A percentile compares a stretch with the other conserved stretches of the same genome.
Conservation (phyloP, 2,329 filamentous ascomycete genomes). For the Ambrosiella xylebori region DNA sequence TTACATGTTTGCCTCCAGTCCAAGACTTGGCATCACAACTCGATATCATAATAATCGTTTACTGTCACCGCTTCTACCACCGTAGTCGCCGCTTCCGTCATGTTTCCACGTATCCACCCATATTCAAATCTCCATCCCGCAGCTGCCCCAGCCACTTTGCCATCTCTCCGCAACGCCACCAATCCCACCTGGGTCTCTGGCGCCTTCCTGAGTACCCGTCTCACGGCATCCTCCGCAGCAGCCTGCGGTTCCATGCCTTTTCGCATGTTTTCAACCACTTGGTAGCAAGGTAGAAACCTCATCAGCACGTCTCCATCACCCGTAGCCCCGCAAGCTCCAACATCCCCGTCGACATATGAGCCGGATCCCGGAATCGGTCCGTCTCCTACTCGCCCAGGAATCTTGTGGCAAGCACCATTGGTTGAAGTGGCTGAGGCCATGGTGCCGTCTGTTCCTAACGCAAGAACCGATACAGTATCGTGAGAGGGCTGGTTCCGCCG, state of each 20-base stretch:
- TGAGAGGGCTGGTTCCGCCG: slow-evolving; percentile 20
- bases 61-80: slow-evolving; percentile 18
- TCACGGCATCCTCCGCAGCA: slow-evolving; percentile 34
- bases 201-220: slow-evolving; percentile 31
- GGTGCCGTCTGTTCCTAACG: slow-evolving; percentile 24
- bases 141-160: slow-evolving; percentile 32
- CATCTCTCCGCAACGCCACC: slow-evolving; percentile 32
- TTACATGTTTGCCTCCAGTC: too few relatives aligned
- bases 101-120: slow-evolving; percentile 29
- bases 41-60: not conserved
- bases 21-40: too few relatives aligned
- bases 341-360: slow-evolving; percentile 35
- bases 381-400: slow-evolving; percentile 38
- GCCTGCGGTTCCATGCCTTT: slow-evolving; percentile 29
- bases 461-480: slow-evolving; percentile 38
- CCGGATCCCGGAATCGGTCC: slow-evolving; percentile 37
- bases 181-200: slow-evolving; percentile 30
- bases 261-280: slow-evolving; percentile 36
- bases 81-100: slow-evolving; percentile 29
- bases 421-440: slow-evolving; percentile 40
- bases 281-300: slow-evolving; percentile 39
- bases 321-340: slow-evolving; percentile 38
- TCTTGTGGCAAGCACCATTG: slow-evolving; percentile 36
- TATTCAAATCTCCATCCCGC: slow-evolving; percentile 40
- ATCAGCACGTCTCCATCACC: slow-evolving; percentile 42